Percentiles rank a stretch among this genome's conserved stretches.
These are phyloP conservation scores for Quercus glauca DNA, from an alignment of 306 rosid species.

Conservation along the genomic window DNA sequence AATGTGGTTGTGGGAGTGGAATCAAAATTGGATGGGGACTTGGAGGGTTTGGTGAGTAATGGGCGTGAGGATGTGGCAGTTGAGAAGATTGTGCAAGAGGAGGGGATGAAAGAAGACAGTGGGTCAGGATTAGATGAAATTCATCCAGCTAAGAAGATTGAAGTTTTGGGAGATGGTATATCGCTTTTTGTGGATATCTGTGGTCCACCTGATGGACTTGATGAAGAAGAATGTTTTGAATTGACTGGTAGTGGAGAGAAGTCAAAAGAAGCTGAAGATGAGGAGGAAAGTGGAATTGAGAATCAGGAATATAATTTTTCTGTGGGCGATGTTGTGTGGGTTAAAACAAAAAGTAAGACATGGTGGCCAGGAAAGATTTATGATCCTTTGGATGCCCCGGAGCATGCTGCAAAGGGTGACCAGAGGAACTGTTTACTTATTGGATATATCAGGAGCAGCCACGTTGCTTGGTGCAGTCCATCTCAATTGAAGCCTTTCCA, in stretches of 20 bases:
- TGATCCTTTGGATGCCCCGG: constrained; percentile 29
- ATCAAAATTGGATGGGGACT: not conserved
- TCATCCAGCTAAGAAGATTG: constrained; percentile 15
- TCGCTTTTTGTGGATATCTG: constrained; percentile 36
- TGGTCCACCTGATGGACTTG: constrained; percentile 21
- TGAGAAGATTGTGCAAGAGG: constrained; percentile 7
- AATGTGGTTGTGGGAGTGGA: constrained; percentile 1
- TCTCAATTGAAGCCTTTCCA: constrained; percentile 39
- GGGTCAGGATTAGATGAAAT: constrained; percentile 6
- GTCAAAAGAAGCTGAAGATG: constrained; percentile 17
- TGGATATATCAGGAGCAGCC: constrained; percentile 41
- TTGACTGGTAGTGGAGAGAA: not conserved
- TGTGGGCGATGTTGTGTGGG: constrained; percentile 56
- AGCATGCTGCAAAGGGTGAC: constrained; percentile 7
- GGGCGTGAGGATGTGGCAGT: constrained; percentile 6
- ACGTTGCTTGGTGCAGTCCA: constrained; percentile 34
- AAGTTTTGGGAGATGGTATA: constrained; percentile 35
- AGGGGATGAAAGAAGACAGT: constrained; percentile 13
- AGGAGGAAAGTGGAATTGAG: constrained; percentile 9
- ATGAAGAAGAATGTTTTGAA: constrained; percentile 15
- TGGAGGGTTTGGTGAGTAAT: constrained; percentile 5
- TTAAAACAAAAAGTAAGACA: constrained; percentile 43
- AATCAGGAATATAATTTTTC: constrained; percentile 23
- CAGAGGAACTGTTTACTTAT: constrained; percentile 23
- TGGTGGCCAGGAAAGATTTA: constrained; percentile 62